A percentile compares a stretch with the other conserved stretches of the same genome.
phyloP scores from a whole-genome alignment of 257 asterid genomes.

The Forsythia viridissima region DNA sequence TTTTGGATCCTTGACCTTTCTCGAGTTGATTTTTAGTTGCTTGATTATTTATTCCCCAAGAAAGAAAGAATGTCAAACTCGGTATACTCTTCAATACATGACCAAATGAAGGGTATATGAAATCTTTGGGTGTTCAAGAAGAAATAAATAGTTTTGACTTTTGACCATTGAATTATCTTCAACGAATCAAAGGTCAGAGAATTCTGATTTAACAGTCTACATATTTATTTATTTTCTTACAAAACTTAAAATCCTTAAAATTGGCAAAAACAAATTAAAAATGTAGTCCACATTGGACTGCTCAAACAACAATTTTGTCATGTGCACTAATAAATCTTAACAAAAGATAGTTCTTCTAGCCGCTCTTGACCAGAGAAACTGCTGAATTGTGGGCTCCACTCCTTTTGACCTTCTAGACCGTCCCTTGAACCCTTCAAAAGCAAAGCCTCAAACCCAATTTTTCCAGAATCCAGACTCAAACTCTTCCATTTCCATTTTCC shows the following conservation, averaged over 20 bases:
- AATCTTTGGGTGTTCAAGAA: no score
- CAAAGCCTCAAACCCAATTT: background rate
- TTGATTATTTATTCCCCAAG: no score
- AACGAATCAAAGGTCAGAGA: background rate
- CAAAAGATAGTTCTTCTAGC: conserved; percentile 11
- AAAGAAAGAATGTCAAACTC: no score
- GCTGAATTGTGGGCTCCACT: background rate
- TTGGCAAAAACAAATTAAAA: background rate
- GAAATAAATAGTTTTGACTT: background rate
- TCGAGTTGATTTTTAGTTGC: no score
- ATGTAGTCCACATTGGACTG: conserved; percentile 27
- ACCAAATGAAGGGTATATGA: no score
- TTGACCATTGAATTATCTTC: background rate
- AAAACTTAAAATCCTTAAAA: background rate
- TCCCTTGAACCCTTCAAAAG: background rate
- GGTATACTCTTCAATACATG: no score
- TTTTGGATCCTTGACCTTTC: no score
- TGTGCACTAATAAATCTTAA: background rate
- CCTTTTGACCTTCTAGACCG: conserved; percentile 29
- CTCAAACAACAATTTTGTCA: background rate
- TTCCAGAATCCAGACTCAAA: background rate
- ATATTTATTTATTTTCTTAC: background rate
- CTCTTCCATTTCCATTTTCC: background rate
- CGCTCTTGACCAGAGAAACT: conserved; percentile 23
- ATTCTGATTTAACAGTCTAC: background rate